Conservation (phyloP, 495 filamentous ascomycete genomes). For the Penicillium maclennaniae region DNA sequence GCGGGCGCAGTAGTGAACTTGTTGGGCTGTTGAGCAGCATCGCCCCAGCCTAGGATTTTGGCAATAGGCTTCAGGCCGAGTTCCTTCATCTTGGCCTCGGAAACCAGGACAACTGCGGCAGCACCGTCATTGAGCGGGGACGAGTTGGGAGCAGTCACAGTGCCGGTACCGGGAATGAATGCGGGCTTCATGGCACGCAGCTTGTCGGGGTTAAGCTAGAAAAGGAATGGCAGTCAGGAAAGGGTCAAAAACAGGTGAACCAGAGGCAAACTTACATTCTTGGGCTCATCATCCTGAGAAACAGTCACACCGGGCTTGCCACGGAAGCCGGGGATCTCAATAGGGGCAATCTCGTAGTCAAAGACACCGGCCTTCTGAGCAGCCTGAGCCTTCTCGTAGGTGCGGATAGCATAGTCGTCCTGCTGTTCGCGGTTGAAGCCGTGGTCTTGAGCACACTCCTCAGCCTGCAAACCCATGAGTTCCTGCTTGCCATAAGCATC, state of each 20-base stretch:
- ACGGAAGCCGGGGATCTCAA: slow-evolving; percentile 81
- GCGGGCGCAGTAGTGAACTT: slow-evolving; percentile 95
- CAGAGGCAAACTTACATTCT: slow-evolving; percentile 57
- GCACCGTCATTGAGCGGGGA: slow-evolving; percentile 94
- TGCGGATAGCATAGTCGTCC: slow-evolving; percentile 89
- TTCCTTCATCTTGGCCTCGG: slow-evolving; percentile 82
- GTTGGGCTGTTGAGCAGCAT: slow-evolving; percentile 81
- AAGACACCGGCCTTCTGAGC: slow-evolving; percentile 77
- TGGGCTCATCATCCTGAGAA: slow-evolving; percentile 88
- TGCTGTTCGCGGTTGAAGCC: slow-evolving; percentile 74
- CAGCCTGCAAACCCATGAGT: slow-evolving; percentile 89
- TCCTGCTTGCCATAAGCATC: slow-evolving; percentile 87
- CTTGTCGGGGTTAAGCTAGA: slow-evolving; percentile 83
- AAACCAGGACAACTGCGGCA: slow-evolving; percentile 84
- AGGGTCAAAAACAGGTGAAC: not conserved
- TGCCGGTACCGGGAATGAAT: slow-evolving; percentile 76
- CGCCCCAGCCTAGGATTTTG: slow-evolving; percentile 95
- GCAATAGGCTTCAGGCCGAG: slow-evolving; percentile 85
- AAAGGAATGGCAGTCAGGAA: slow-evolving; percentile 16
- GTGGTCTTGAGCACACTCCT: slow-evolving; percentile 88
- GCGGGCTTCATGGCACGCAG: slow-evolving; percentile 77
- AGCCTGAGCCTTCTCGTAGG: slow-evolving; percentile 85
- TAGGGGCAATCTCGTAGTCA: slow-evolving; percentile 79
- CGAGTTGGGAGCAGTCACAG: slow-evolving; percentile 96
- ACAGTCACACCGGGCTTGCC: slow-evolving; percentile 83